These are phyloP conservation scores for Claviceps pazoutovae DNA, from an alignment of 2,329 filamentous ascomycete species.

Conservation along the genomic window DNA sequence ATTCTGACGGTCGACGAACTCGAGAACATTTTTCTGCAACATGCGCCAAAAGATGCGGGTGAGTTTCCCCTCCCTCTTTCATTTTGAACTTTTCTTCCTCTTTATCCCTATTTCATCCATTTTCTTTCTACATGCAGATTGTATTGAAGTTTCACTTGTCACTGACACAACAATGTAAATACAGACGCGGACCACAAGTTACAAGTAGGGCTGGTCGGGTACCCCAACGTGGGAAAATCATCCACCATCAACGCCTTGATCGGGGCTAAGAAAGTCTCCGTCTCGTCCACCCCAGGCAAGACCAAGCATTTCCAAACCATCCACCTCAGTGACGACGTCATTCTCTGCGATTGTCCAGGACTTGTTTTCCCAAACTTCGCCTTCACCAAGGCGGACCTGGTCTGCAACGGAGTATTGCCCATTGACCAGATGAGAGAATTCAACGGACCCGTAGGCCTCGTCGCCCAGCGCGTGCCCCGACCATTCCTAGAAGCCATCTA, in stretches of 20 bases:
- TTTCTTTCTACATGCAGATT: background rate
- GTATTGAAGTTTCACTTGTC: background rate
- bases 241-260: conserved; percentile 99
- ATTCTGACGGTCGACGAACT: conserved; percentile 90
- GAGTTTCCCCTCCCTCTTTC: conserved; percentile 11
- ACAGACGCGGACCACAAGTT: conserved; percentile 48
- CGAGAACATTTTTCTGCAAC: conserved; percentile 71
- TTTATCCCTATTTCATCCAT: too few relatives aligned
- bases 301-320: conserved; percentile 99
- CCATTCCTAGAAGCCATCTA: conserved; percentile 85
- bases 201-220: conserved; percentile 86
- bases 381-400: conserved; percentile 87
- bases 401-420: conserved; percentile 85
- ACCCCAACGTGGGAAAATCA: conserved; percentile 98
- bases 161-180: conserved; percentile 6
- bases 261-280: conserved; percentile 94
- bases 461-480: conserved; percentile 75
- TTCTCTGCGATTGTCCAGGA: conserved; percentile 96
- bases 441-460: conserved; percentile 70
- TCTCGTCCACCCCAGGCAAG: conserved; percentile 93
- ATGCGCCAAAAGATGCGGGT: conserved; percentile 44
- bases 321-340: conserved; percentile 75
- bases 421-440: conserved; percentile 95
- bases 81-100: too few relatives aligned
- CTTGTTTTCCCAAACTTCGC: conserved; percentile 98